phyloP scores from a whole-genome alignment of 371 early-diverging fungal genomes.

The Mucor indicus region DNA sequence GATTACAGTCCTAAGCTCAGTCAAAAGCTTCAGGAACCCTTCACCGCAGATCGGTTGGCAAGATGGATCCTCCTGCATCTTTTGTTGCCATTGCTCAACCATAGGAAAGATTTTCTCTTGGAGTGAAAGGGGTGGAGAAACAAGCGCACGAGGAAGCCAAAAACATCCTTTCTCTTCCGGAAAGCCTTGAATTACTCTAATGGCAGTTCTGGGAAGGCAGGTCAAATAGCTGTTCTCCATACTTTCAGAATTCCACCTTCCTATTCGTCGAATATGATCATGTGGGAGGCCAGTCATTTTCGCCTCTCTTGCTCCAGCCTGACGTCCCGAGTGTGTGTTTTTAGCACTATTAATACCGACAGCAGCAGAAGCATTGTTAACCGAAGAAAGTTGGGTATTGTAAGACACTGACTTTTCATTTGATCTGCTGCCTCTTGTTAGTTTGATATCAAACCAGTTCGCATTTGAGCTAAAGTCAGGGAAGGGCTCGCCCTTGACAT shows the following conservation, averaged over 20 bases:
- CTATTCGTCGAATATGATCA: background rate
- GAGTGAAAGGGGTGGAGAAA: background rate
- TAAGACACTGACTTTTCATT: too few species aligned
- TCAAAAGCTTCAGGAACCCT: too few species aligned
- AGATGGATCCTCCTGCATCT: too few species aligned
- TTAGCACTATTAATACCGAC: background rate
- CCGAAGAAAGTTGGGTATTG: too few species aligned
- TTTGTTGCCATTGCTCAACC: too few species aligned
- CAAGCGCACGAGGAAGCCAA: background rate
- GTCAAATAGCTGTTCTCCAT: constrained; percentile 8
- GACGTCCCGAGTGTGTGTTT: constrained; percentile 3
- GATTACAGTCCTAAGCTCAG: too few species aligned
- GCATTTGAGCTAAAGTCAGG: background rate
- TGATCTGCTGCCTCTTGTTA: too few species aligned
- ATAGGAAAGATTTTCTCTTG: too few species aligned
- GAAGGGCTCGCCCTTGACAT: background rate
- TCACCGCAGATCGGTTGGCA: too few species aligned
- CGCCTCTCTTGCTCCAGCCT: background rate
- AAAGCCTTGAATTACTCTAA: background rate
- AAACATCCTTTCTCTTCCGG: background rate
- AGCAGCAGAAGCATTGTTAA: background rate
- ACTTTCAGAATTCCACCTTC: constrained; percentile 1
- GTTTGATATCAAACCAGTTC: background rate
- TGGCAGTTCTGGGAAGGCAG: background rate
- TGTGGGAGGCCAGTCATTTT: background rate